Evolutionary conservation across 352 stramenopile genomes (phyloP).

Genomic region (Aphanomyces astaci): DNA sequence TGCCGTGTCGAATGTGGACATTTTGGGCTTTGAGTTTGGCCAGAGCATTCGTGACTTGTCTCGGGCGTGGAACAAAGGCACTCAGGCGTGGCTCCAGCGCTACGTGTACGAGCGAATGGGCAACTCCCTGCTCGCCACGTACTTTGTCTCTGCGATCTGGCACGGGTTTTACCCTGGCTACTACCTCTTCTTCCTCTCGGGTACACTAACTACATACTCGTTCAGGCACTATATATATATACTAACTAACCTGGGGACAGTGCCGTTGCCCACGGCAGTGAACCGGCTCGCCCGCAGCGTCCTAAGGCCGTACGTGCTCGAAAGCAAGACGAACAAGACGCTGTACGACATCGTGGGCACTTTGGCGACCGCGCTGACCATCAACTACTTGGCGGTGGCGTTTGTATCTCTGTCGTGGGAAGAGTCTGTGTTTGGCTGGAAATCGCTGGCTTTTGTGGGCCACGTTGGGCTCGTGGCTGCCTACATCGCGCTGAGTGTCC

Average conservation of each 20-base stretch:
- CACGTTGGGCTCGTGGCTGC: slow-evolving; percentile 27
- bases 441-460: slow-evolving; percentile 48
- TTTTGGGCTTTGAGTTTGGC: slow-evolving; percentile 91
- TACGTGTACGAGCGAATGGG: slow-evolving; percentile 96
- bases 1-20: slow-evolving; percentile 93
- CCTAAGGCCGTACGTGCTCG: slow-evolving; percentile 50
- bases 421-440: slow-evolving; percentile 39
- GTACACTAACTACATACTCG: slow-evolving; percentile 32
- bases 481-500: slow-evolving; percentile 5
- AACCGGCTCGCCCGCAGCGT: slow-evolving; percentile 50
- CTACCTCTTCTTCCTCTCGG: slow-evolving; percentile 92
- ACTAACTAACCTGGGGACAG: slow-evolving; percentile 1
- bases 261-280: slow-evolving; percentile 57
- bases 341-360: slow-evolving; percentile 54
- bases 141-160: slow-evolving; percentile 94
- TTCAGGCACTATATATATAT: neutral
- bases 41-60: slow-evolving; percentile 84
- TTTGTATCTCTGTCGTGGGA: slow-evolving; percentile 57
- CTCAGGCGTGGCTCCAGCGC: slow-evolving; percentile 91
- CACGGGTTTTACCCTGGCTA: slow-evolving; percentile 99
- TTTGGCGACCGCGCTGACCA: slow-evolving; percentile 47
- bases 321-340: slow-evolving; percentile 34
- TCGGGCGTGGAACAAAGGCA: slow-evolving; percentile 96
- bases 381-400: slow-evolving; percentile 67
- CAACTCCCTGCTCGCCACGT: slow-evolving; percentile 90